A percentile compares a stretch with the other conserved stretches of the same genome.
phyloP scores from a whole-genome alignment of 2,329 filamentous ascomycete genomes.

The Domatiomyces globalis region DNA sequence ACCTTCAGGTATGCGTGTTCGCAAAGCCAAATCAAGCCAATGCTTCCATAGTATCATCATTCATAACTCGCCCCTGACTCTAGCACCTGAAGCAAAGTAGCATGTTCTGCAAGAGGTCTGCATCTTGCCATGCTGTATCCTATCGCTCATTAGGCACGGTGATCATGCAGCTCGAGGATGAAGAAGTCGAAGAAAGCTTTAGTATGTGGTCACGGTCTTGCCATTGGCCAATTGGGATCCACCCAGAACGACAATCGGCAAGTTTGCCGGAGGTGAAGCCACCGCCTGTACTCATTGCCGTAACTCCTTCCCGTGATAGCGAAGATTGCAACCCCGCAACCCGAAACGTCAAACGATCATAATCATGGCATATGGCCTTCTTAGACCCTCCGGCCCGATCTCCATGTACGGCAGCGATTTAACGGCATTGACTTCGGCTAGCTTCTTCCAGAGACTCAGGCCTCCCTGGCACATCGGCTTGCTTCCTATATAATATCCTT shows the following conservation, averaged over 20 bases:
- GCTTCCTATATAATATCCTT: neutral
- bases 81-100: too few relatives aligned
- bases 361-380: neutral
- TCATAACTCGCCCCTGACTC: neutral
- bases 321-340: neutral
- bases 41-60: neutral
- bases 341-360: neutral
- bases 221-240: too few relatives aligned
- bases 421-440: neutral
- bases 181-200: neutral
- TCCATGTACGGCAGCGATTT: neutral
- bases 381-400: neutral
- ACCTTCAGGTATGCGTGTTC: too few relatives aligned
- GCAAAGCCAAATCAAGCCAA: neutral
- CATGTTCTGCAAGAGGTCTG: too few relatives aligned
- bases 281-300: neutral
- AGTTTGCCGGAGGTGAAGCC: neutral
- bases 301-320: neutral
- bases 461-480: conserved; percentile 1
- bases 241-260: neutral
- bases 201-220: neutral
- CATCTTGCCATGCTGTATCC: too few relatives aligned
- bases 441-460: conserved; percentile 4
- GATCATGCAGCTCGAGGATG: too few relatives aligned
- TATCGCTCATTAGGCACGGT: too few relatives aligned